A percentile compares a stretch with the other conserved stretches of the same genome.
Conservation (phyloP, 257 asterid species). For the Plectranthus barbatus region DNA sequence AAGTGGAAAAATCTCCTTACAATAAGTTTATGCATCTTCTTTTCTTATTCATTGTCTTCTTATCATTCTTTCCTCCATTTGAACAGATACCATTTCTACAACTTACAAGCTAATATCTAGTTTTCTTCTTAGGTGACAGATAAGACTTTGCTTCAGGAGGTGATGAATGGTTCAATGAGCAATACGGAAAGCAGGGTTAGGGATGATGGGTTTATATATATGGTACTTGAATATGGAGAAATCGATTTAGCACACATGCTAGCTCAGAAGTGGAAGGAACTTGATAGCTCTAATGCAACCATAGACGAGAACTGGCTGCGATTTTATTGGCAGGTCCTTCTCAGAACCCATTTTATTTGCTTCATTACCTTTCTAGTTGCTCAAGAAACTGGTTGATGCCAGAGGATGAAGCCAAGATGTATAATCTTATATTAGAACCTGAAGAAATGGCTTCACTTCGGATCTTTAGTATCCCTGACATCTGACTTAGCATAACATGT, state of each 20-base stretch:
- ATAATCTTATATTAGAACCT: not conserved
- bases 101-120: constrained; percentile 17
- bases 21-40: not conserved
- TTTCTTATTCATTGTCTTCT: not conserved
- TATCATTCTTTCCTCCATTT: not conserved
- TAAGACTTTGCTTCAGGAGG: constrained; percentile 72
- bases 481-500: constrained; percentile 7
- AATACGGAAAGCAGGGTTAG: constrained; percentile 72
- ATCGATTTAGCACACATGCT: constrained; percentile 99
- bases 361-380: constrained; percentile 12
- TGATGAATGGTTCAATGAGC: constrained; percentile 70
- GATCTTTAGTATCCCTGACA: constrained; percentile 7
- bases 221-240: constrained; percentile 99
- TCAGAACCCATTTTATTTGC: constrained; percentile 8
- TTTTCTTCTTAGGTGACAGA: constrained; percentile 74
- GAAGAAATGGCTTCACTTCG: not conserved
- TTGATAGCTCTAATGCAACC: constrained; percentile 44
- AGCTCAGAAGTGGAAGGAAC: constrained; percentile 83
- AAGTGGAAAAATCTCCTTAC: no score
- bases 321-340: constrained; percentile 90
- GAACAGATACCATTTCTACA: not conserved
- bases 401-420: not conserved
- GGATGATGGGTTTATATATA: constrained; percentile 82
- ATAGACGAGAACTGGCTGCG: constrained; percentile 98
- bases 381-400: constrained; percentile 2